Evolutionary conservation across 345 rosid species (phyloP).

Genomic region (Atalantia buxifolia): DNA sequence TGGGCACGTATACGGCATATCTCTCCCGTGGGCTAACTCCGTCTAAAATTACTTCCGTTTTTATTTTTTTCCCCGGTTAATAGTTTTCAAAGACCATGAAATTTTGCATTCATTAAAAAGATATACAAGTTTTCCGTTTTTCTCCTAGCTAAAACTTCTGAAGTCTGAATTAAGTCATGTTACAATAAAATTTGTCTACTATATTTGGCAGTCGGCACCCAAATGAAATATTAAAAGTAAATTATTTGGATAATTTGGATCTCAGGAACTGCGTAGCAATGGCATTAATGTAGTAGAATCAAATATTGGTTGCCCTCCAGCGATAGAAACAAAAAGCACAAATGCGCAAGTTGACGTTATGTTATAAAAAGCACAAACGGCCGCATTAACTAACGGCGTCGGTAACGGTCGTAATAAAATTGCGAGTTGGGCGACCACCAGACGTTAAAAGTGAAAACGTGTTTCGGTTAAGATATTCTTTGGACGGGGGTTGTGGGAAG

Average conservation of each 20-base stretch:
- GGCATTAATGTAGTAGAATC: too few relatives aligned
- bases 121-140: too few relatives aligned
- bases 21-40: conserved; percentile 6
- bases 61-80: background rate
- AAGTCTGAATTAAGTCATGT: too few relatives aligned
- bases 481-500: background rate
- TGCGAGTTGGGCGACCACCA: background rate
- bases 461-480: conserved; percentile 26
- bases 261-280: too few relatives aligned
- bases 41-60: background rate
- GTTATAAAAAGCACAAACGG: background rate
- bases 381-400: conserved; percentile 4
- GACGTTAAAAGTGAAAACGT: conserved; percentile 15
- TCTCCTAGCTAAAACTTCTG: too few relatives aligned
- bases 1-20: background rate
- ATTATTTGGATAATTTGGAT: too few relatives aligned
- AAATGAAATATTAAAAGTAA: too few relatives aligned
- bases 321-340: background rate
- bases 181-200: too few relatives aligned
- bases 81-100: background rate
- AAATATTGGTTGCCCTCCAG: too few relatives aligned
- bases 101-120: too few relatives aligned
- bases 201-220: too few relatives aligned
- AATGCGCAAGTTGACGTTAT: background rate
- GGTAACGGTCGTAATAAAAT: background rate